Conservation (phyloP, 129 eudicot genomes). For the Ambrosia artemisiifolia region DNA sequence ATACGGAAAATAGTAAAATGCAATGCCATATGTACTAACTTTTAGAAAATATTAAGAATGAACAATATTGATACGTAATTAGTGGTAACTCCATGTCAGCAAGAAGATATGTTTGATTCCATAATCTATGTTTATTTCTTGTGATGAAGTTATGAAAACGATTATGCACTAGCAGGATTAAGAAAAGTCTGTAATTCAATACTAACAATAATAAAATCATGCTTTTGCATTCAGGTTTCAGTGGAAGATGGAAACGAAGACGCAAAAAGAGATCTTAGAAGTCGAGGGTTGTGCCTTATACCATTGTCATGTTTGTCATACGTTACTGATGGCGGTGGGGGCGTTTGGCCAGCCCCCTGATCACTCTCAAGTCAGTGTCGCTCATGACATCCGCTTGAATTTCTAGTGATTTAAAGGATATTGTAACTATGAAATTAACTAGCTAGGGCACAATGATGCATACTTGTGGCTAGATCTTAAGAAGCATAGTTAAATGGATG, state of each 20-base stretch:
- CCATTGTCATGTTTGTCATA: slow-evolving; percentile 72
- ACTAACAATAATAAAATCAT: not conserved
- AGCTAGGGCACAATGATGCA: slow-evolving; percentile 21
- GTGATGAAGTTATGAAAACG: not conserved
- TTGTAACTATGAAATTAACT: slow-evolving; percentile 5
- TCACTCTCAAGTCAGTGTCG: slow-evolving; percentile 16
- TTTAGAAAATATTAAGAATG: not conserved
- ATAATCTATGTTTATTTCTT: not conserved
- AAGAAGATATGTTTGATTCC: not conserved
- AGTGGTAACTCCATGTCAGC: not conserved
- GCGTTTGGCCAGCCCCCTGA: slow-evolving; percentile 59
- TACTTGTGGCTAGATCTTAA: slow-evolving; percentile 9
- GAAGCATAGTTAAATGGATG: slow-evolving; percentile 15
- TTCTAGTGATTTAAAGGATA: slow-evolving; percentile 20
- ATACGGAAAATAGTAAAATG: too few species aligned
- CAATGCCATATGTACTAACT: too few species aligned
- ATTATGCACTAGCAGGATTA: not conserved
- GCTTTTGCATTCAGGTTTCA: slow-evolving; percentile 23
- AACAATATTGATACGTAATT: not conserved
- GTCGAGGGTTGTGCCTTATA: slow-evolving; percentile 79
- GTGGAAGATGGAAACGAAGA: slow-evolving; percentile 38
- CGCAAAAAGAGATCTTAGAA: slow-evolving; percentile 45
- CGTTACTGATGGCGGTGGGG: slow-evolving; percentile 59
- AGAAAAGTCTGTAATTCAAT: not conserved
- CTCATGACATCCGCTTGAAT: not conserved